A percentile compares a stretch with the other conserved stretches of the same genome.
These are phyloP conservation scores for Crithidia sp. DNA, from an alignment of 208 protist genomes.

Conservation along the genomic window DNA sequence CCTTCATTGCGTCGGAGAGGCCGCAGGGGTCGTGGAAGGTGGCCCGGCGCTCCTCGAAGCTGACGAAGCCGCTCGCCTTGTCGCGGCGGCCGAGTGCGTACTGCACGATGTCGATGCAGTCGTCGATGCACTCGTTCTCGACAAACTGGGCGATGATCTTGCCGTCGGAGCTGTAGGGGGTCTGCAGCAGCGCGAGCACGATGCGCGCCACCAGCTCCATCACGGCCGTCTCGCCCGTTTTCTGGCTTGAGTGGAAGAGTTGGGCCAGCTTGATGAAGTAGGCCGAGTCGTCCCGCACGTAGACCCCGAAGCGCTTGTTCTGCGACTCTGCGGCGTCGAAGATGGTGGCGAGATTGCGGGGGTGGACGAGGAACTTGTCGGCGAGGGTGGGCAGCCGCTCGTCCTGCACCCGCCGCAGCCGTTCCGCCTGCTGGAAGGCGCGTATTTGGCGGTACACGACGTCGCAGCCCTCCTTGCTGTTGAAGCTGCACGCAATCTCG, in stretches of 20 bases:
- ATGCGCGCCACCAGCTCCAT: constrained; percentile 60
- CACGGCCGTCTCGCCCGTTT: constrained; percentile 34
- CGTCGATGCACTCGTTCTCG: constrained; percentile 62
- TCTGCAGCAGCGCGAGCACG: constrained; percentile 51
- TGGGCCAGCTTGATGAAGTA: constrained; percentile 65
- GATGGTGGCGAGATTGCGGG: constrained; percentile 65
- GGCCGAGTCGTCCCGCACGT: constrained; percentile 43
- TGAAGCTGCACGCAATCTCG: constrained; percentile 80
- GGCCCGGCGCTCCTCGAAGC: constrained; percentile 63
- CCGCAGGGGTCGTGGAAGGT: constrained; percentile 77
- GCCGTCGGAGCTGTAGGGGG: constrained; percentile 74
- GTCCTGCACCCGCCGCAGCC: constrained; percentile 30
- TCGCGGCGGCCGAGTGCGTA: constrained; percentile 67
- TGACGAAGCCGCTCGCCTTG: constrained; percentile 66
- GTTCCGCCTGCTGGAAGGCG: constrained; percentile 47
- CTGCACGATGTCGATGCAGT: constrained; percentile 82
- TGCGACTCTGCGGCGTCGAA: constrained; percentile 52
- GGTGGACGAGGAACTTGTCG: constrained; percentile 53
- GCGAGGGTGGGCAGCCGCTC: constrained; percentile 29
- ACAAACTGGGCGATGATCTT: constrained; percentile 80
- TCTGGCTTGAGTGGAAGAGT: constrained; percentile 49
- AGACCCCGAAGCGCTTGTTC: constrained; percentile 64
- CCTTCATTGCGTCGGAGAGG: constrained; percentile 48
- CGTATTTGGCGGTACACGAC: constrained; percentile 49
- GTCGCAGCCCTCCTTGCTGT: constrained; percentile 66